Conservation (phyloP, 352 stramenopile genomes). For the Phytopythium boreale region DNA sequence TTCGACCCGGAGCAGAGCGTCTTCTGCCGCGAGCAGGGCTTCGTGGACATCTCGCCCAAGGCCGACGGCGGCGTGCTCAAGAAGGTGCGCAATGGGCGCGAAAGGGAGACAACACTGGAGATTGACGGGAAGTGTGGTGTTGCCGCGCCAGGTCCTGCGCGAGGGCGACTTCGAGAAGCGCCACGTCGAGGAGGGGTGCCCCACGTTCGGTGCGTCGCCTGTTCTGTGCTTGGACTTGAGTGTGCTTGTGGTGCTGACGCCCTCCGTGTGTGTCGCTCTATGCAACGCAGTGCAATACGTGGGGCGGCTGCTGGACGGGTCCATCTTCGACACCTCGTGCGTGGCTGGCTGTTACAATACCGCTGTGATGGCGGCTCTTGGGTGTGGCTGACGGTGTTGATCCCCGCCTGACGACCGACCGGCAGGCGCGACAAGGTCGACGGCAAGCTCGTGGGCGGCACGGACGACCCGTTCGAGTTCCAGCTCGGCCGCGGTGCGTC, state of each 20-base stretch:
- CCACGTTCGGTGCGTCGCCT: slow-evolving; percentile 61
- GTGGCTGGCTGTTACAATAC: slow-evolving; percentile 9
- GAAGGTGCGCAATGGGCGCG: slow-evolving; percentile 34
- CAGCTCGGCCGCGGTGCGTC: slow-evolving; percentile 65
- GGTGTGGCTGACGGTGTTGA: neutral
- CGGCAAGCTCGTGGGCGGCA: slow-evolving; percentile 78
- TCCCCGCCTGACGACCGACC: neutral
- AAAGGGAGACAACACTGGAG: too few species aligned
- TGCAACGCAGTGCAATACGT: slow-evolving; percentile 73
- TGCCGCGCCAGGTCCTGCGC: slow-evolving; percentile 37
- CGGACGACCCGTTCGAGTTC: slow-evolving; percentile 85
- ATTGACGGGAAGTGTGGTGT: neutral
- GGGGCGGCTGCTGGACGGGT: slow-evolving; percentile 71
- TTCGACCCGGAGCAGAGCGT: slow-evolving; percentile 70
- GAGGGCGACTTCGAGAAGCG: slow-evolving; percentile 46
- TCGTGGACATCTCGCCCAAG: slow-evolving; percentile 76
- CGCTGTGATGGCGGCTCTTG: neutral
- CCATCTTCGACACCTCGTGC: slow-evolving; percentile 87
- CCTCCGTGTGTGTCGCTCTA: neutral
- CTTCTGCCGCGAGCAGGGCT: slow-evolving; percentile 71
- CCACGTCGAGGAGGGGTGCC: slow-evolving; percentile 76
- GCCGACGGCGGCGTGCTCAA: slow-evolving; percentile 79
- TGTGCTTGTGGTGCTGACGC: neutral
- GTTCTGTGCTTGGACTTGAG: too few species aligned
- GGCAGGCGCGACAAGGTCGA: slow-evolving; percentile 72